phyloP scores from a whole-genome alignment of 2,329 filamentous ascomycete genomes.

The Verticillium nubilum region DNA sequence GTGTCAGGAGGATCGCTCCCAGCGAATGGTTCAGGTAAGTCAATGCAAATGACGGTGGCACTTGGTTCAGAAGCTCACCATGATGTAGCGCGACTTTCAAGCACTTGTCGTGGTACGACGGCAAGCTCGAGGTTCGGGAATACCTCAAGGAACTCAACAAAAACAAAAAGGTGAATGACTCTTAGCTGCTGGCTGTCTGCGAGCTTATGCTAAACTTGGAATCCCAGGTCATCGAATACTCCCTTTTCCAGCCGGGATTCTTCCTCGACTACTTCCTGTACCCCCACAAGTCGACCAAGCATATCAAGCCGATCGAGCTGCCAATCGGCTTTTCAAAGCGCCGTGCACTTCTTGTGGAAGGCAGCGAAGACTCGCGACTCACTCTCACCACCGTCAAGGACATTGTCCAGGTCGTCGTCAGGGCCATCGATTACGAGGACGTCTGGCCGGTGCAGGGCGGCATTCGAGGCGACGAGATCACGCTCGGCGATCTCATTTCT shows the following conservation, averaged over 20 bases:
- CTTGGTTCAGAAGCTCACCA: no score
- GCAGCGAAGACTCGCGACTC: slow-evolving; percentile 32
- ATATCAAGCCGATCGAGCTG: slow-evolving; percentile 32
- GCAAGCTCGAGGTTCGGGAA: slow-evolving; percentile 41
- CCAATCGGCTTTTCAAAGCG: slow-evolving; percentile 32
- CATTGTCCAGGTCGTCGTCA: slow-evolving; percentile 30
- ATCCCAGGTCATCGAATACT: slow-evolving; percentile 48
- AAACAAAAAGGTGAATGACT: slow-evolving; percentile 36
- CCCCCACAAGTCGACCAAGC: slow-evolving; percentile 39
- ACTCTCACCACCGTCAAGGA: slow-evolving; percentile 40
- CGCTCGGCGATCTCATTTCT: slow-evolving; percentile 27
- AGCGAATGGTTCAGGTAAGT: slow-evolving; percentile 48
- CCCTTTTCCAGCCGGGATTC: slow-evolving; percentile 47
- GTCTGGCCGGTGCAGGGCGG: slow-evolving; percentile 36
- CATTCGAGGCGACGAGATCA: slow-evolving; percentile 30
- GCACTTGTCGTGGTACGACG: slow-evolving; percentile 40
- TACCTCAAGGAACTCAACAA: slow-evolving; percentile 49
- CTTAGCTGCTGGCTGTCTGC: no score
- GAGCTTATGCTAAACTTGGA: no score
- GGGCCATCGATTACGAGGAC: slow-evolving; percentile 36
- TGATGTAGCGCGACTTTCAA: slow-evolving; percentile 14
- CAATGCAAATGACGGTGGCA: no score
- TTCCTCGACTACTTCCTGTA: slow-evolving; percentile 50
- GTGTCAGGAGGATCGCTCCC: slow-evolving; percentile 56
- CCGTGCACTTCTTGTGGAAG: slow-evolving; percentile 36